Evolutionary conservation across 2,329 filamentous ascomycete genomes (phyloP).

Genomic region (Pseudogymnoascus verrucosus): DNA sequence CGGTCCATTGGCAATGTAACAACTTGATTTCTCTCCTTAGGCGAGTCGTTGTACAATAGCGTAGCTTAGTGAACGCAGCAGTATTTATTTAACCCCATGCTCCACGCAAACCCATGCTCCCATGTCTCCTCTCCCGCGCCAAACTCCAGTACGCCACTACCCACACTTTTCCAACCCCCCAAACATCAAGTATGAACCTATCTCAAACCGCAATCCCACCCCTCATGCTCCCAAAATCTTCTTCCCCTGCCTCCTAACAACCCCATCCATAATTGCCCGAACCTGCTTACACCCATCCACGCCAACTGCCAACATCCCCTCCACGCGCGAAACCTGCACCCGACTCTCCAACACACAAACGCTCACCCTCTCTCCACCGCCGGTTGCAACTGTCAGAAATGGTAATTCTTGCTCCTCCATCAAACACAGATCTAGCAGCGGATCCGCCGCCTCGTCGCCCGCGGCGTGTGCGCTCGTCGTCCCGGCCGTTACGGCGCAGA

Average conservation of each 20-base stretch:
- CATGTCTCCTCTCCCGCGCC: background rate
- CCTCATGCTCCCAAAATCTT: slow-evolving; percentile 44
- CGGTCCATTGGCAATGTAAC: background rate
- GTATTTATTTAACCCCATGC: slow-evolving; percentile 15
- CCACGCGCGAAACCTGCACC: slow-evolving; percentile 71
- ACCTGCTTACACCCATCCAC: slow-evolving; percentile 89
- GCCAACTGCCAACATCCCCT: slow-evolving; percentile 88
- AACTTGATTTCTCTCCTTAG: background rate
- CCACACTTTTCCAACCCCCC: slow-evolving; percentile 42
- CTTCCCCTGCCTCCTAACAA: slow-evolving; percentile 64
- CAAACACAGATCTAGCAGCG: slow-evolving; percentile 69
- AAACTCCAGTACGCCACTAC: background rate
- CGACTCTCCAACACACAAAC: slow-evolving; percentile 81
- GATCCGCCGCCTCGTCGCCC: slow-evolving; percentile 64
- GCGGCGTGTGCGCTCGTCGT: slow-evolving; percentile 60
- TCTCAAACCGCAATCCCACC: slow-evolving; percentile 35
- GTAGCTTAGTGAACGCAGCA: slow-evolving; percentile 2
- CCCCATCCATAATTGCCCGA: slow-evolving; percentile 68
- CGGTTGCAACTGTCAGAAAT: slow-evolving; percentile 78
- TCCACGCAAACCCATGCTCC: slow-evolving; percentile 16
- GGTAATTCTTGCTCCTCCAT: slow-evolving; percentile 84
- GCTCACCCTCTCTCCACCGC: slow-evolving; percentile 64
- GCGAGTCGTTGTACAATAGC: slow-evolving; percentile 1
- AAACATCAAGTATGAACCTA: background rate
- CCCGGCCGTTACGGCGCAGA: slow-evolving; percentile 81